A percentile compares a stretch with the other conserved stretches of the same genome.
Conservation (phyloP, 1,139 yeast genomes). For the Suhomyces terraborum region DNA sequence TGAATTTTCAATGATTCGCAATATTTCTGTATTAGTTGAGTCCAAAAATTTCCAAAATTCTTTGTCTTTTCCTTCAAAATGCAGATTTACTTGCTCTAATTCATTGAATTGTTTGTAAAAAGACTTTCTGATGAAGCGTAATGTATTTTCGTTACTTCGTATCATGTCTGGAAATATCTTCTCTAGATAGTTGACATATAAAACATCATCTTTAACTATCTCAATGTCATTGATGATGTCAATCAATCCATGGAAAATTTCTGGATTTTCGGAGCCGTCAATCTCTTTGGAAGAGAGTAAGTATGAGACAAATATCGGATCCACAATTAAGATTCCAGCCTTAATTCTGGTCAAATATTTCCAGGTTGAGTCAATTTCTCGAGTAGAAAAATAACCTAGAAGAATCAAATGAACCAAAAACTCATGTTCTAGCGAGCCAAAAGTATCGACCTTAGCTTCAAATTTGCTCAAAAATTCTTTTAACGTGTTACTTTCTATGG, state of each 20-base stretch:
- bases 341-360: slow-evolving; percentile 17
- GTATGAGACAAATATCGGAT: slow-evolving; percentile 21
- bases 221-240: slow-evolving; percentile 4
- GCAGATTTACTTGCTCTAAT: slow-evolving; percentile 1
- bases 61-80: slow-evolving; percentile 13
- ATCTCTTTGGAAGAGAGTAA: slow-evolving; percentile 1
- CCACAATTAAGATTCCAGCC: slow-evolving; percentile 18
- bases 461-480: slow-evolving; percentile 9
- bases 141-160: not conserved
- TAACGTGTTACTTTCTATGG: not conserved
- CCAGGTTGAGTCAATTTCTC: slow-evolving; percentile 13
- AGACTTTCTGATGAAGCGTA: slow-evolving; percentile 9
- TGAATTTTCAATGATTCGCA: slow-evolving; percentile 4
- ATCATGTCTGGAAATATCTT: slow-evolving; percentile 14
- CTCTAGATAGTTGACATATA: slow-evolving; percentile 14
- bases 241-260: not conserved
- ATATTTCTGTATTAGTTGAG: slow-evolving; percentile 9
- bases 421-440: slow-evolving; percentile 14
- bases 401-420: slow-evolving; percentile 17
- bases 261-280: not conserved
- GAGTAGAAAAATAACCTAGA: slow-evolving; percentile 12
- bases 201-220: slow-evolving; percentile 8
- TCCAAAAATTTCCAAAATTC: slow-evolving; percentile 14
- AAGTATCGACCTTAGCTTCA: slow-evolving; percentile 12
- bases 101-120: slow-evolving; percentile 10